Base-by-base conservation (phyloP, 1,284 basidiomycete species). In the Laetiporus sulphureus region DNA sequence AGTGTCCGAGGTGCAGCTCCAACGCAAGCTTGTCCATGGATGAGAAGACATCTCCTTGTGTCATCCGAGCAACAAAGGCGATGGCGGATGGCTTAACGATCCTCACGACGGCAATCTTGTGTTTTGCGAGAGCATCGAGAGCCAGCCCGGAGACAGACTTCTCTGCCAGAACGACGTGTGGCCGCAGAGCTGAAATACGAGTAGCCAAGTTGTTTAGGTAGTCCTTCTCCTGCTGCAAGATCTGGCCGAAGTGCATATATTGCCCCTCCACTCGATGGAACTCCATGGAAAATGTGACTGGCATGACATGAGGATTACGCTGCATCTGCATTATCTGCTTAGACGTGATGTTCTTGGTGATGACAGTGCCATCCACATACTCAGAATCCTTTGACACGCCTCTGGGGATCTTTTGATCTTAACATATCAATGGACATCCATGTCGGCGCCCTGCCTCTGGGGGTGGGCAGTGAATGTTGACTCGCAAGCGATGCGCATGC, bases 351-450 rank as follows among this genome's bases (percentile, higher is more conserved):
- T 99, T 97, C 72, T 99, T 98, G 16, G 93, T 95, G 57, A 98
- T 96, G 38, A 99, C 93, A 8, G 90, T 91, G 3, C 95, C 96
- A 49, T 95, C 90, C 38, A 99, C 90, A 56, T 95, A 99, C 69
- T 98, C 94, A 8, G 91, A 96, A 60, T 99, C 92, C 23, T 72
- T 75, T 25, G 94, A 91, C 38, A 77, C 72, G 10, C 96, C 96
- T 10, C 96, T 96, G 0, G 96, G 93, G 16, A 99, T 88, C 63
- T 96, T 95, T 99, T 99, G 64, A 99, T 94, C 69, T 99, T 99
- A 50, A 99, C 91, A 54, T 96, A 97, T 21, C 87, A 77, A 35
- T 94, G 77, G 16, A 97, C 86, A 61, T 99, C 95, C 75, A 96
- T 94, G 54, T 96, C 92, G 40, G 91, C 88, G 2, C 85, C 84